Evolutionary conservation across 2,329 filamentous ascomycete species (phyloP), one percentile per base, ranked within the genome.

Genomic region (Cladophialophora carrionii): DNA sequence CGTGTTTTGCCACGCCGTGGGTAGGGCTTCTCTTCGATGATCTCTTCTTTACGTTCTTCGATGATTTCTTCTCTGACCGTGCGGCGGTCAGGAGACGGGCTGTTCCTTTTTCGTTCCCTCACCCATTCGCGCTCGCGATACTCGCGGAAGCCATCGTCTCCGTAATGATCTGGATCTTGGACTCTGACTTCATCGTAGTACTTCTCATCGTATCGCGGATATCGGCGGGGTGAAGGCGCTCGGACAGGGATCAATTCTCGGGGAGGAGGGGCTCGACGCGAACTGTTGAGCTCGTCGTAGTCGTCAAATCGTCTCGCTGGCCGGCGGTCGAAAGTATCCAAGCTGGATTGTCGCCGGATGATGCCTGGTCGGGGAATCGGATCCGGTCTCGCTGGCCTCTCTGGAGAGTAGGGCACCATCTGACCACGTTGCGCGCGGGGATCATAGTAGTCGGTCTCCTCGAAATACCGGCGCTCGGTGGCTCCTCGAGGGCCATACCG

Each of bases 1-100:
- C 90, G 87, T 14, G 93, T 97, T 83, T 93, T 96, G 72, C 93
- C 93, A 76, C 90, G 92, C 79, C 90, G 90, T 9, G 90, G 89
- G 69, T 90, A 91, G 63, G 80, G 78, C 65, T 79, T 79, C 65
- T 80, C 72, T 64, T 88, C 84, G 73, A 80, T 83, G n/a, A 82
- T 65, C 37, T 71, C 69, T 54, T 70, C 74, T 20, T 49, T 65
- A 34, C 82, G 63, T 26, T 71, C 69, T 57, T 70, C 74, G 22
- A 62, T 49, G 49, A 83, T 62, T 43, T 71, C 69, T 58, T 71
- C 61, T 63, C 65, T 68, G 59, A 70, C 66, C 55, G 56, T 70
- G 57, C 37, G 72, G 71, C 10, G 65, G 59, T 66, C 66, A 9
- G 66, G 67, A 17, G 67, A 70, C 12, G 65, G 65, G 64, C 76